Evolutionary conservation across 1,139 yeast species (phyloP), one percentile per base, ranked within the genome.

Genomic region (Taiozyma sp.): DNA sequence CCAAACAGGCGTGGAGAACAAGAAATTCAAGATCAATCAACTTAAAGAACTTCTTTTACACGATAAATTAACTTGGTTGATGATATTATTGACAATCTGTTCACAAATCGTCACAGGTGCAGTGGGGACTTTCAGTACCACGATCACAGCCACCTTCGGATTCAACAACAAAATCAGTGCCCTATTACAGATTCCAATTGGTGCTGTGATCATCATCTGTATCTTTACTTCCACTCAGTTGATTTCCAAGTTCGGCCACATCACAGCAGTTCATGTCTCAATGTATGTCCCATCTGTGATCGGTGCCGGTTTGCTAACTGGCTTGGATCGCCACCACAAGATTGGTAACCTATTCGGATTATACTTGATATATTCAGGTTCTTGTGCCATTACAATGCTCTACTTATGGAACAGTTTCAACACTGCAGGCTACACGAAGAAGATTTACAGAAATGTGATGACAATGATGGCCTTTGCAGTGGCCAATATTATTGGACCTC

Each of bases 131-230:
- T 62, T 68, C 62, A 47, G 60, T 64, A 28, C 71, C 64, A 53
- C 69, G 64, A 51, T 65, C 72, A 44, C 64, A 67, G 44, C 73
- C 66, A 55, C 76, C 68, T 61, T 64, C 46, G 71, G 61, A 2
- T 64, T 74, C 35, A 26, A 43, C 16, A 69, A 68, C 52, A 63
- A 77, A 39, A 70, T 69, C 41, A 71, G 81, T 3, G 76, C 80
- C 1, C 61, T 78, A 43, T 77, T 79, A 8, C 73, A 80, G 6
- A 76, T 77, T 43, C 81, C 79, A 6, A 65, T 72, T 29, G 75
- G 77, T 42, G 74, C 74, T 0, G 75, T 67, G 48, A 68, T 73
- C 2, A 64, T 68, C 2, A 55, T 64, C 4, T 68, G 72, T 63
- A 63, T 72, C 10, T 42, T 68, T 11, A 55, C 66, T 8, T 71